These are phyloP conservation scores for Platanthera guangdongensis DNA, from an alignment of 106 monocot genomes.

Conservation along the genomic window DNA sequence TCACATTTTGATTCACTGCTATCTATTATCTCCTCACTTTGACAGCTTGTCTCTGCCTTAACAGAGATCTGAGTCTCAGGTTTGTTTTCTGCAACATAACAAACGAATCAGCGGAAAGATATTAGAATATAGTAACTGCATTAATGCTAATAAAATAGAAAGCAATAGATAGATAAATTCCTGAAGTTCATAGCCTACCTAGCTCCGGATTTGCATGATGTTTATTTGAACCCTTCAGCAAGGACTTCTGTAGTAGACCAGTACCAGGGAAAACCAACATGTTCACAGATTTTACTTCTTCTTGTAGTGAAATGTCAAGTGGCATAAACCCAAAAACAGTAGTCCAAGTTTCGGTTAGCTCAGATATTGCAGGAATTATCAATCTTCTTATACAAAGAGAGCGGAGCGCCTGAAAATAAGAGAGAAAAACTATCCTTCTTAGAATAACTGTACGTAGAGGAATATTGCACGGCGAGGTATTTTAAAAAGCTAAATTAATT, in stretches of 20 bases:
- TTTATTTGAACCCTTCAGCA: slow-evolving; percentile 25
- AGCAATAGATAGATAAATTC: neutral
- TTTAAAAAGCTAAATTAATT: neutral
- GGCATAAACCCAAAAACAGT: slow-evolving; percentile 64
- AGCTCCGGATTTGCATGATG: neutral
- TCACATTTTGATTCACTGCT: slow-evolving; percentile 1
- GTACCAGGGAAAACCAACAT: slow-evolving; percentile 82
- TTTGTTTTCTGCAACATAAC: neutral
- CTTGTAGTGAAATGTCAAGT: slow-evolving; percentile 35
- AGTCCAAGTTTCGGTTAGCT: slow-evolving; percentile 76
- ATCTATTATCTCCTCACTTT: neutral
- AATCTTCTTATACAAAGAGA: slow-evolving; percentile 64
- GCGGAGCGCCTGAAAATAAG: slow-evolving; percentile 54
- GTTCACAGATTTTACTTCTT: slow-evolving; percentile 57
- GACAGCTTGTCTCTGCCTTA: neutral
- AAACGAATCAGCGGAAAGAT: neutral
- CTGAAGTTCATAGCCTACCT: slow-evolving; percentile 20
- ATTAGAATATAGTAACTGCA: slow-evolving; percentile 1
- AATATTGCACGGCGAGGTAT: neutral
- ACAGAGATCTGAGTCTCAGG: neutral
- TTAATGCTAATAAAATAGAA: neutral
- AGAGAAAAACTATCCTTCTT: neutral
- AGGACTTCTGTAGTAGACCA: slow-evolving; percentile 58
- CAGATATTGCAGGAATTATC: slow-evolving; percentile 89
- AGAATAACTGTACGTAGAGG: neutral